These are phyloP conservation scores for Sapria himalayana DNA, from an alignment of 345 rosid species.

Conservation along the genomic window DNA sequence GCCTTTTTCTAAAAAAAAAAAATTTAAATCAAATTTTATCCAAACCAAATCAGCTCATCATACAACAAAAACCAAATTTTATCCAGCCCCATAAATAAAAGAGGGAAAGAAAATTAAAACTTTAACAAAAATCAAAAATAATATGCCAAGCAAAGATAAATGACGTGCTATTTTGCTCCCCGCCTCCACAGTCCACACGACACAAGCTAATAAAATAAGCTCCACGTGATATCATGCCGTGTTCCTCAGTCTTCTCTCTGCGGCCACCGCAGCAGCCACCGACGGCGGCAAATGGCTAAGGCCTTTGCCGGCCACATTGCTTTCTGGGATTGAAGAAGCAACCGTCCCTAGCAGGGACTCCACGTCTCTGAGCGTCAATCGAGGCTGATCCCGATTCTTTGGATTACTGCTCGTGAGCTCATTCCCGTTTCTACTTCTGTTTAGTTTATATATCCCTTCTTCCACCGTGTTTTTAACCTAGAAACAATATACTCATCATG, in stretches of 20 bases:
- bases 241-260: slow-evolving; percentile 58
- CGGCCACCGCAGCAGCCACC: slow-evolving; percentile 71
- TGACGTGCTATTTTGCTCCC: no score
- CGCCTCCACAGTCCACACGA: no score
- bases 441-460: slow-evolving; percentile 80
- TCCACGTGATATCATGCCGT: neutral
- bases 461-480: slow-evolving; percentile 74
- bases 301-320: slow-evolving; percentile 16
- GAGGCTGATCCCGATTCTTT: slow-evolving; percentile 72
- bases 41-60: no score
- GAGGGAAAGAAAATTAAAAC: no score
- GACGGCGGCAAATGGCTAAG: slow-evolving; percentile 61
- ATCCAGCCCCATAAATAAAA: no score
- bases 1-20: no score
- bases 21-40: no score
- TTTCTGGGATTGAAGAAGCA: slow-evolving; percentile 11
- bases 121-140: no score
- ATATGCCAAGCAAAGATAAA: no score
- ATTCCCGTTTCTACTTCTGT: slow-evolving; percentile 43
- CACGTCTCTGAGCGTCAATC: slow-evolving; percentile 52
- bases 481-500: no score
- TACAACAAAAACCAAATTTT: no score
- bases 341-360: slow-evolving; percentile 50
- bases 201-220: no score
- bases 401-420: slow-evolving; percentile 62